Conservation (phyloP, 1,284 basidiomycete species). For the Thelephora terrestris region DNA sequence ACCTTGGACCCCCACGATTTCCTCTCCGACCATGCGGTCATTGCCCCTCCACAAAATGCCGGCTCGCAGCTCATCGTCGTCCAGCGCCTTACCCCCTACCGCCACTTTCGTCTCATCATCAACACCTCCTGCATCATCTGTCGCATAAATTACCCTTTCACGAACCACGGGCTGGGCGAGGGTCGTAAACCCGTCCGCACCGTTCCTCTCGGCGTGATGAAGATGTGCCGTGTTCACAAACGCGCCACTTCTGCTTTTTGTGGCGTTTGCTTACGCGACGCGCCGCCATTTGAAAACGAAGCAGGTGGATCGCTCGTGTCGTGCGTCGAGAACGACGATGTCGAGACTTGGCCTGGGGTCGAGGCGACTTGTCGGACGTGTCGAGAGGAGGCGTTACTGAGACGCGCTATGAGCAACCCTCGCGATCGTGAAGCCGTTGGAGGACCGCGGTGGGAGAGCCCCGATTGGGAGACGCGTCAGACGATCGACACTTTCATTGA, state of each 20-base stretch:
- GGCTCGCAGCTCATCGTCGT: constrained; percentile 18
- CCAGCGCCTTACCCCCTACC: constrained; percentile 27
- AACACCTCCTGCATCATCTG: constrained; percentile 50
- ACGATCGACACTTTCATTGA: constrained; percentile 57
- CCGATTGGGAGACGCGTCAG: constrained; percentile 60
- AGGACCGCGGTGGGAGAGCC: constrained; percentile 30
- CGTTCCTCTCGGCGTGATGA: constrained; percentile 34
- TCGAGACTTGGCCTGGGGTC: constrained; percentile 51
- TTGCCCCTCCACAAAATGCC: constrained; percentile 19
- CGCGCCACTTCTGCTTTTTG: constrained; percentile 39
- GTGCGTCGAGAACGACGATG: constrained; percentile 60
- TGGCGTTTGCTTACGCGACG: constrained; percentile 57
- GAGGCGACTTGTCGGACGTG: constrained; percentile 58
- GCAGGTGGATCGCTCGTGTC: constrained; percentile 29
- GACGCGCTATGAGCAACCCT: constrained; percentile 32
- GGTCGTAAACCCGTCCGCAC: constrained; percentile 36
- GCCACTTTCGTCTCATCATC: constrained; percentile 34
- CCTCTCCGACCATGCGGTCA: constrained; percentile 23
- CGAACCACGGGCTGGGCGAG: constrained; percentile 35
- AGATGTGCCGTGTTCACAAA: constrained; percentile 56
- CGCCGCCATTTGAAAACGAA: constrained; percentile 31
- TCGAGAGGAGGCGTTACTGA: constrained; percentile 50
- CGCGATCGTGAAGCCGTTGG: constrained; percentile 51
- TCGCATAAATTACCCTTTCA: constrained; percentile 50
- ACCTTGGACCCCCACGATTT: constrained; percentile 44